Percentiles rank a stretch among this genome's conserved stretches.
phyloP scores from a whole-genome alignment of 2,329 filamentous ascomycete species.

The Trichoderma sp. region DNA sequence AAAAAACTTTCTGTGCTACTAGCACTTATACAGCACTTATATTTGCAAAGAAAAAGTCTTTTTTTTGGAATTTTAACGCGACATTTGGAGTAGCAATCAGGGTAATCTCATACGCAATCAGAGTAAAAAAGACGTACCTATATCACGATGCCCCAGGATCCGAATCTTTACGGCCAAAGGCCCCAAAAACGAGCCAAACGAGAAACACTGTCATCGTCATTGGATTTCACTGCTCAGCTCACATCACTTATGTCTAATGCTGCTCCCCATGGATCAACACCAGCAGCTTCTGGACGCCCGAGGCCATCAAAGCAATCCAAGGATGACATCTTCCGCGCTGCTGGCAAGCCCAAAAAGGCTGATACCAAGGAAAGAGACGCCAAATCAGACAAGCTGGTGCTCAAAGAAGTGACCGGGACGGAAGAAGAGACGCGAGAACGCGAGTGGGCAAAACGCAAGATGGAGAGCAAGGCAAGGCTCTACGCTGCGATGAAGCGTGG shows the following conservation, averaged over 20 bases:
- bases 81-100: not conserved
- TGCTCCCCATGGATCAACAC: conserved; percentile 41
- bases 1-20: not conserved
- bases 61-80: not conserved
- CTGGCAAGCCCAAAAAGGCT: conserved; percentile 35
- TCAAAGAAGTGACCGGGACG: conserved; percentile 58
- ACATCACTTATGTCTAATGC: conserved; percentile 73
- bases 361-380: conserved; percentile 56
- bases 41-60: not conserved
- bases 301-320: conserved; percentile 54
- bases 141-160: conserved; percentile 63
- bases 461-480: conserved; percentile 87
- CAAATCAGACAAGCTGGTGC: conserved; percentile 45
- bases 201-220: conserved; percentile 70
- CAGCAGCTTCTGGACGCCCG: conserved; percentile 45
- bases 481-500: conserved; percentile 91
- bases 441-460: conserved; percentile 73
- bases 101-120: not conserved
- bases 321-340: conserved; percentile 50
- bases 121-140: not conserved
- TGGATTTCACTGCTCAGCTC: conserved; percentile 88
- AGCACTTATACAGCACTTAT: no score
- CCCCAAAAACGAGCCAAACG: conserved; percentile 70
- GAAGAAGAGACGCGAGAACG: conserved; percentile 69
- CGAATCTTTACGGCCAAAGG: conserved; percentile 75